Base-by-base conservation (phyloP, 441 rosid species). In the Viola pubescens region DNA sequence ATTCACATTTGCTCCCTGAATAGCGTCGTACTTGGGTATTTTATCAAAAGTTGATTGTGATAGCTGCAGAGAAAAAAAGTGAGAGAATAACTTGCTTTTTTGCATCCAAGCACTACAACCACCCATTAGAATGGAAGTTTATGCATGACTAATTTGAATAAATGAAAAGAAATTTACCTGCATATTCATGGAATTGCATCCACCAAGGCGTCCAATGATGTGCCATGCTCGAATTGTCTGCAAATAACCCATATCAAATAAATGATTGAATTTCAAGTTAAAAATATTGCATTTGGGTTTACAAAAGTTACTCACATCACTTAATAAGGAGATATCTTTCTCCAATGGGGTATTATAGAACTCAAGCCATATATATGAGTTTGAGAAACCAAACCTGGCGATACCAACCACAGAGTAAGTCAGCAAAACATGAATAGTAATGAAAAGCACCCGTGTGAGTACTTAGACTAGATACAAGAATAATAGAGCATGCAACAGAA, bases 111-210 rank as follows among this genome's bases (percentile, higher is more conserved):
- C 62, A 52, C n/a, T 41, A 37, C 37, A 61, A 39, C 26, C 59
- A 37, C 26, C 41, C 19, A 41, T 56, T 34, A 49, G 12, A 5
- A 46, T 26, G 34, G 2, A 26, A 26, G 34, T 26, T 26, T 26
- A 26, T 26, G 34, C 34, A 26, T 26, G 34, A 26, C 34, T 2
- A 26, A 26, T 26, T 26, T 26, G 34, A 26, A 26, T 26, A 26
- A 26, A 2, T 26, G 3, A 47, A 57, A 7, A n/a, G 64, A 43
- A 8, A 48, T 67, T 64, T 81, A 89, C 98, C 77, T 92, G 98
- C 96, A 92, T 89, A 77, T 92, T 92, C 97, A 92, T 82, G 77
- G 96, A 80, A 73, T 89, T 89, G 82, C 88, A 89, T 56, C 97
- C 96, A 72, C 98, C 97, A 67, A 92, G 97, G 37, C 92, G 86